These are phyloP conservation scores for Leccinum broughii DNA, from an alignment of 768 basidiomycete genomes.

Conservation along the genomic window DNA sequence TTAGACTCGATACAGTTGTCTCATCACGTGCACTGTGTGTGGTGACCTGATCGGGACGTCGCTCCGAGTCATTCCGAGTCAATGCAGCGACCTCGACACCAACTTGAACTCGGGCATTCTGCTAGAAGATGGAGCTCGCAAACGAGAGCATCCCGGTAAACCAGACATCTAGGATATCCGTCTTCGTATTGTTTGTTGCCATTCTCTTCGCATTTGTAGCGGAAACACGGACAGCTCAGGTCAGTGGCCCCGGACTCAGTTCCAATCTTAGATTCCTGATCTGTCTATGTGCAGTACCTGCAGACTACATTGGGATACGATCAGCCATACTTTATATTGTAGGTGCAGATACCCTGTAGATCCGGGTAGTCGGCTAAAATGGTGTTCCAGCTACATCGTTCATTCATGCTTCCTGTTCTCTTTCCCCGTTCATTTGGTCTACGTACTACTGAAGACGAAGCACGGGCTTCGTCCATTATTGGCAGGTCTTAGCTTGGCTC, in stretches of 20 bases:
- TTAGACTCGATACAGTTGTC: not conserved
- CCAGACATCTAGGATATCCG: slow-evolving; percentile 37
- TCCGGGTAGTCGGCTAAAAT: slow-evolving; percentile 2
- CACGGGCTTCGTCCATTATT: slow-evolving; percentile 51
- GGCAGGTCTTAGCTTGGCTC: slow-evolving; percentile 49
- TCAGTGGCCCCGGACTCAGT: slow-evolving; percentile 29
- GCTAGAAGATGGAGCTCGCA: slow-evolving; percentile 6
- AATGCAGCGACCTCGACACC: not conserved
- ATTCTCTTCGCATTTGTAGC: slow-evolving; percentile 70
- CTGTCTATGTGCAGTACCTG: slow-evolving; percentile 58
- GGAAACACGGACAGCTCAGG: slow-evolving; percentile 79
- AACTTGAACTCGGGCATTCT: not conserved
- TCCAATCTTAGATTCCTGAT: slow-evolving; percentile 3
- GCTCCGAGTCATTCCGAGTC: not conserved
- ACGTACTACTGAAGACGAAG: slow-evolving; percentile 53
- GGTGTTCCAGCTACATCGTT: slow-evolving; percentile 67
- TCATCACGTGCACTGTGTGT: slow-evolving; percentile 11
- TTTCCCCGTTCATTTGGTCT: slow-evolving; percentile 79
- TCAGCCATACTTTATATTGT: slow-evolving; percentile 91
- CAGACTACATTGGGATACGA: slow-evolving; percentile 74
- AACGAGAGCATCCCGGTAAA: not conserved
- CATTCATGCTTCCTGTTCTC: slow-evolving; percentile 79
- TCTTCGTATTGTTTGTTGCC: slow-evolving; percentile 56
- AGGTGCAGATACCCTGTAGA: slow-evolving; percentile 27
- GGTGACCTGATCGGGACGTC: not conserved